These are phyloP conservation scores for Plasmodium adleri DNA, from an alignment of 169 alveolate genomes.

Conservation along the genomic window DNA sequence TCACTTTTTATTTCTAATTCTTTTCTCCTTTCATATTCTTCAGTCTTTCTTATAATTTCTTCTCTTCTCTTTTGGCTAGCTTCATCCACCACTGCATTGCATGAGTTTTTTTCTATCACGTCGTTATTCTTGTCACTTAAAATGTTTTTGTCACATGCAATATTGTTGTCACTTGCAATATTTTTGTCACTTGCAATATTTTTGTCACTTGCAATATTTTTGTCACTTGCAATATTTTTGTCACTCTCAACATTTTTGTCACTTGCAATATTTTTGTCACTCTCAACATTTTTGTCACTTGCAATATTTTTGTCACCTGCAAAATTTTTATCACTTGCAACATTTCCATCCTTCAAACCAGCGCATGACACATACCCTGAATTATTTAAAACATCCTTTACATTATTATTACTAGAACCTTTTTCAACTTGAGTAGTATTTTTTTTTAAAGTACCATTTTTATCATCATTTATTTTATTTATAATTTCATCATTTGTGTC, in stretches of 20 bases:
- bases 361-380: too few species aligned
- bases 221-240: too few species aligned
- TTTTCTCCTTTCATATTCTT: conserved; percentile 69
- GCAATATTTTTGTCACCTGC: background rate
- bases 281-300: background rate
- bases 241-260: background rate
- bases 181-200: background rate
- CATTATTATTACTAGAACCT: background rate
- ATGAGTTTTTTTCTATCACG: background rate
- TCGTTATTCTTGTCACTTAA: too few species aligned
- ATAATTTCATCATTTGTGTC: background rate
- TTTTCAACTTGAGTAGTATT: background rate
- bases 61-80: background rate
- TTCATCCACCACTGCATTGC: background rate
- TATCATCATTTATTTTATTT: background rate
- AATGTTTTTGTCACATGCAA: background rate
- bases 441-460: background rate
- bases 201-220: background rate
- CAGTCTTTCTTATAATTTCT: conserved; percentile 37
- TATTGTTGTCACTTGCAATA: too few species aligned
- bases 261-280: too few species aligned
- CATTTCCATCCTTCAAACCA: too few species aligned
- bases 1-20: conserved; percentile 63
- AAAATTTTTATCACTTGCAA: too few species aligned
- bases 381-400: background rate